These are phyloP conservation scores for Pachyrhizus erosus DNA, from an alignment of 306 rosid genomes.

Conservation along the genomic window DNA sequence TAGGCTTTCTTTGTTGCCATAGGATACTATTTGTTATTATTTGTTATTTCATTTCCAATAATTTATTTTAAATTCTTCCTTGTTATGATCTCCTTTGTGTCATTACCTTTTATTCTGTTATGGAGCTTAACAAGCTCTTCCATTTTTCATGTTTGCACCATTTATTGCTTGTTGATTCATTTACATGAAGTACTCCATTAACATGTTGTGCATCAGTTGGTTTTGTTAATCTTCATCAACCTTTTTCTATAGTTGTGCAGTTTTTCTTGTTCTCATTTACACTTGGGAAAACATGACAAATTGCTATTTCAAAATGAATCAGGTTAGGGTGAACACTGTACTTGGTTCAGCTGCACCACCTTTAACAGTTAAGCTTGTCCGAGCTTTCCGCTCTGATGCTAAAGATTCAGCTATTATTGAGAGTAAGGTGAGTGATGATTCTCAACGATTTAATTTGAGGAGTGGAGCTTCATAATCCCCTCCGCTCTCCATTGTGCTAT, in stretches of 20 bases:
- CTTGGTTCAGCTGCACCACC: conserved; percentile 94
- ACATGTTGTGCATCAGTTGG: neutral
- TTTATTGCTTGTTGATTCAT: conserved; percentile 29
- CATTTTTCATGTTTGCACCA: neutral
- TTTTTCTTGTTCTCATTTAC: conserved; percentile 18
- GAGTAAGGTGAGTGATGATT: conserved; percentile 61
- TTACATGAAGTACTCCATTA: conserved; percentile 24
- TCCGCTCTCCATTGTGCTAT: neutral
- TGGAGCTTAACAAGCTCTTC: neutral
- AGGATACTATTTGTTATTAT: neutral
- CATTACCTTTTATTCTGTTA: neutral
- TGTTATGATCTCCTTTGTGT: neutral
- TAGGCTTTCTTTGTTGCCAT: neutral
- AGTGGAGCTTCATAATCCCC: conserved; percentile 5
- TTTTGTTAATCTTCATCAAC: neutral
- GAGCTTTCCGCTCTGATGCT: conserved; percentile 66
- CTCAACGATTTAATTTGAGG: conserved; percentile 30
- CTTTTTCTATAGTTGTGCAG: neutral
- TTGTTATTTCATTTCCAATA: neutral
- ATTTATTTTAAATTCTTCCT: neutral
- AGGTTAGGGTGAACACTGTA: conserved; percentile 90
- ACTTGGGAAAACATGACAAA: conserved; percentile 23
- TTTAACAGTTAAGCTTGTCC: conserved; percentile 81
- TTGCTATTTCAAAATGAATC: conserved; percentile 45
- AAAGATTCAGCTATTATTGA: conserved; percentile 67